A percentile compares a stretch with the other conserved stretches of the same genome.
phyloP scores from a whole-genome alignment of 2,329 filamentous ascomycete genomes.

The Cucurbitaria berberidis region DNA sequence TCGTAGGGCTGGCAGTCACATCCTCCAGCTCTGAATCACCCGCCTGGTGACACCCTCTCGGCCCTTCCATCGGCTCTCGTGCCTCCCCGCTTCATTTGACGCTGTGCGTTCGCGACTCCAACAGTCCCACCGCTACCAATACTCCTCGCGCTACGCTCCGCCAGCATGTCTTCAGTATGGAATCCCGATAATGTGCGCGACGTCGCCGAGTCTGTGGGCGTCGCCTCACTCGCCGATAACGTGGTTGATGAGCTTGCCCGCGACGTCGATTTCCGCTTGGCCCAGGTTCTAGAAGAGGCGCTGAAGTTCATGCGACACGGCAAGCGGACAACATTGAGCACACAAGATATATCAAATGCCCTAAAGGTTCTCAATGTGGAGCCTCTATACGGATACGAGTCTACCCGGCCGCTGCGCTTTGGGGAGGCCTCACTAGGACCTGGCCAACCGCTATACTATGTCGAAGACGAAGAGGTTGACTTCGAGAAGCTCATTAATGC shows the following conservation, averaged over 20 bases:
- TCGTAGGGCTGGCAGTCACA: constrained; percentile 42
- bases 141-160: constrained; percentile 11
- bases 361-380: constrained; percentile 88
- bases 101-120: constrained; percentile 10
- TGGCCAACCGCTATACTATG: constrained; percentile 93
- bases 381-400: constrained; percentile 95
- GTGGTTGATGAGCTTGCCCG: constrained; percentile 86
- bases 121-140: constrained; percentile 17
- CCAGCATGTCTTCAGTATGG: constrained; percentile 70
- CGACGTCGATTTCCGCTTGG: constrained; percentile 93
- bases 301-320: constrained; percentile 95
- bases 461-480: constrained; percentile 97
- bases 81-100: constrained; percentile 17
- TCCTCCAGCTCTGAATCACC: constrained; percentile 34
- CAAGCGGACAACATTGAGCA: constrained; percentile 83
- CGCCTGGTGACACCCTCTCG: constrained; percentile 33
- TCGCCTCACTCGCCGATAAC: constrained; percentile 80
- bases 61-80: constrained; percentile 24
- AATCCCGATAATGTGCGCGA: constrained; percentile 95
- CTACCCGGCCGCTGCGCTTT: constrained; percentile 84
- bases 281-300: constrained; percentile 91
- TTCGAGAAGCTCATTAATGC: constrained; percentile 99
- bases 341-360: constrained; percentile 87
- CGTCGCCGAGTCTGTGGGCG: constrained; percentile 94
- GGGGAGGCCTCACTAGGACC: constrained; percentile 93